Conservation (phyloP, 805 yeast species). For the Wickerhamomyces pijperi region DNA sequence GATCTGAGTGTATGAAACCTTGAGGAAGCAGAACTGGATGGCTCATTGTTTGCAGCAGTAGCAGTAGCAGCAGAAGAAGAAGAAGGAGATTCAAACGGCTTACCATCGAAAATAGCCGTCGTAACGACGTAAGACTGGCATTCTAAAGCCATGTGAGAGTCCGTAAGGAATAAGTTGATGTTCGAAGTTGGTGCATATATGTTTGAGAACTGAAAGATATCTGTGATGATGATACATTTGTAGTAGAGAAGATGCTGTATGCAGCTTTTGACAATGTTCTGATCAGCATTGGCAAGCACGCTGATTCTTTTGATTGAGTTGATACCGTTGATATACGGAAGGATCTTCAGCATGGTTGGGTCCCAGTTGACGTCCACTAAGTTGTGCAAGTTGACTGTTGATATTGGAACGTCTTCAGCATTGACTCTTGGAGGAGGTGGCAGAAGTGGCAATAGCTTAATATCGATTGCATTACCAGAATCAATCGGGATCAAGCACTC, state of each 20-base stretch:
- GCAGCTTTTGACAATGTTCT: constrained; percentile 68
- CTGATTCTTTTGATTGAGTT: constrained; percentile 74
- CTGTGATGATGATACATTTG: constrained; percentile 71
- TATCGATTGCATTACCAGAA: constrained; percentile 79
- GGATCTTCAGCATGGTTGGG: constrained; percentile 83
- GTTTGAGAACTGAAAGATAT: constrained; percentile 82
- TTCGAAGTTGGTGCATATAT: constrained; percentile 82
- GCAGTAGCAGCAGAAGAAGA: too few species aligned
- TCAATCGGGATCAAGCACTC: constrained; percentile 94
- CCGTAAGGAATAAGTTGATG: constrained; percentile 56
- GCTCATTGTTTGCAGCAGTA: too few species aligned
- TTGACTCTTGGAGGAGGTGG: constrained; percentile 68
- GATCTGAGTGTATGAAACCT: constrained; percentile 1
- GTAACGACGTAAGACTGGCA: constrained; percentile 75
- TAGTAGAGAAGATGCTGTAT: constrained; percentile 87
- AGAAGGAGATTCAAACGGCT: constrained; percentile 22
- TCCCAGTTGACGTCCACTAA: constrained; percentile 92
- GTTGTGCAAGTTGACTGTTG: constrained; percentile 64
- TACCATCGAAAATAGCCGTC: constrained; percentile 21
- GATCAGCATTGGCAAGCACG: constrained; percentile 71
- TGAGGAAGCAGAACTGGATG: neutral
- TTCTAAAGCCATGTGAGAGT: constrained; percentile 57
- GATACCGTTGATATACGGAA: constrained; percentile 81
- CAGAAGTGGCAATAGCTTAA: constrained; percentile 84
- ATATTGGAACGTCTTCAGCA: constrained; percentile 82